Percentiles rank a stretch among this genome's conserved stretches.
These are phyloP conservation scores for Teratosphaeria nubilosa DNA, from an alignment of 2,329 filamentous ascomycete genomes.

Conservation along the genomic window DNA sequence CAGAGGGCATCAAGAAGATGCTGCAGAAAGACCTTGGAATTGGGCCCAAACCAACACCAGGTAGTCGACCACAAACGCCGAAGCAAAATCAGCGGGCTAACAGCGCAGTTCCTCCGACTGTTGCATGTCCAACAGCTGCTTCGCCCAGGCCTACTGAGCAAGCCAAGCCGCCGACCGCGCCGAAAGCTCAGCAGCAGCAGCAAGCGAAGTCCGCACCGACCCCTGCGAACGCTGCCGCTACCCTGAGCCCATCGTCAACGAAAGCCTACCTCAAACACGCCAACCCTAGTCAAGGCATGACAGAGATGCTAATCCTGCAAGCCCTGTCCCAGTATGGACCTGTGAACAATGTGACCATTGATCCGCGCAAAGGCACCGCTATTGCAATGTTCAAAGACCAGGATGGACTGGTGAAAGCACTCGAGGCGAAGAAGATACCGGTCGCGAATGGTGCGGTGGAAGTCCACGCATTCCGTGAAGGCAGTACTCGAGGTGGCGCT, in stretches of 20 bases:
- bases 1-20: conserved; percentile 38
- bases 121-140: conserved; percentile 9
- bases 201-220: conserved; percentile 23
- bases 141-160: conserved; percentile 6
- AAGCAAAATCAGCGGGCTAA: conserved; percentile 2
- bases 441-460: conserved; percentile 81
- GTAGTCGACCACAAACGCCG: conserved; percentile 3
- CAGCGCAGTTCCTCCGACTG: not conserved
- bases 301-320: conserved; percentile 65
- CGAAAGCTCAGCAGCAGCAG: conserved; percentile 21
- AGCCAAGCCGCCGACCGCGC: conserved; percentile 11
- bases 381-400: conserved; percentile 80
- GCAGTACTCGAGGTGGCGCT: conserved; percentile 8
- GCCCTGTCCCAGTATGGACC: conserved; percentile 65
- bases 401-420: conserved; percentile 63
- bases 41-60: conserved; percentile 27
- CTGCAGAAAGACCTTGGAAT: conserved; percentile 54
- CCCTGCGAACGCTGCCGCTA: conserved; percentile 20
- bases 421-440: conserved; percentile 68
- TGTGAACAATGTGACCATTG: conserved; percentile 76
- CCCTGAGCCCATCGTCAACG: conserved; percentile 23
- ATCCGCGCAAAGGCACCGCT: conserved; percentile 88
- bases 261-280: conserved; percentile 48
- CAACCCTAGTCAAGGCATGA: conserved; percentile 85
- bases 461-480: conserved; percentile 69